Base-by-base conservation (phyloP, 495 filamentous ascomycete genomes). In the Penicillium daleae region DNA sequence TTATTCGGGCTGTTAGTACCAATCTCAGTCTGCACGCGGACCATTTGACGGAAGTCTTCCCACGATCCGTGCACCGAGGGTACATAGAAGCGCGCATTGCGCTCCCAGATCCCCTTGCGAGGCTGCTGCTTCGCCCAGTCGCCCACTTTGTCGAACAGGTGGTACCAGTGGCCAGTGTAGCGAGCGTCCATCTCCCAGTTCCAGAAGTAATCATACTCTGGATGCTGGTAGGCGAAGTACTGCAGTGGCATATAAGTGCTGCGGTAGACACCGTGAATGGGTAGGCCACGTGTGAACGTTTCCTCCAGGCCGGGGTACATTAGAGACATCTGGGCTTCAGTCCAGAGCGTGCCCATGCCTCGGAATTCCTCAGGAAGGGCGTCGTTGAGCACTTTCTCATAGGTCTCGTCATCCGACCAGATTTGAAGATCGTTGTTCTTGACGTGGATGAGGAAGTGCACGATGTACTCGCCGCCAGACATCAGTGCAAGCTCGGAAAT, bases 141-240 rank as follows among this genome's bases (percentile, higher is more conserved):
- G 44, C 81, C 80, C 40, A 95, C 77, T 68, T 88, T 87, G 66
- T 88, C 83, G 70, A 98, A 90, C 26, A 98, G 80, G 65, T 97
- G 89, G 74, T 96, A 95, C 82, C 89, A 96, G 74, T 99, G 93
- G n/a, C 95, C 96, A 0, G 90, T 97, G 73, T 97, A 97, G 4
- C 95, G 89, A 37, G 92, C 87, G 70, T 99, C 95, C 89, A 98
- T 96, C 76, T 99, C 95, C 93, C 93, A 97, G 69, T 99, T 93
- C 95, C 95, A 99, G 76, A 94, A 90, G 76, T 88, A 91, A 60
- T 98, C 96, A 71, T 95, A 99, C 70, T 97, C 93, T 0, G 91
- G 90, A 72, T 99, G 95, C 42, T 87, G 84, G 65, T 91, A 86
- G 17, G 94, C 89, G 69, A 97, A 99, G 73, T 90, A 89, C 69